Base-by-base conservation (phyloP, 2,329 filamentous ascomycete species). In the Dothiorella sarmentorum region DNA sequence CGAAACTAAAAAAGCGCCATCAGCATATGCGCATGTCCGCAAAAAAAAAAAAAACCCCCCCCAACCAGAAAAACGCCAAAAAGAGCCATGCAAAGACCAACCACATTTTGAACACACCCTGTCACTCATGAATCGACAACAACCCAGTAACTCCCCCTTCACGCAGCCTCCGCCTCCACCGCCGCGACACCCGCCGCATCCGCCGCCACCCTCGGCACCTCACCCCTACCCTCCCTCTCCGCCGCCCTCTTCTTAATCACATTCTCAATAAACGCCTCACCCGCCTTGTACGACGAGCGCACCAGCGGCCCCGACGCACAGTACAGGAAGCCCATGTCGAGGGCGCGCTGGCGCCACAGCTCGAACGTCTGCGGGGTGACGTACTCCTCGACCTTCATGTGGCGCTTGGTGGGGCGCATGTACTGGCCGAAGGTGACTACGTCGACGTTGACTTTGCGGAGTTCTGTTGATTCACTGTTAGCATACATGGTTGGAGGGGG, bases 361-460 rank as follows among this genome's bases (percentile, higher is more conserved):
- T 97, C 93, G 70, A 99, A 99, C 62, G 87, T 86, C 62, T 89
- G 90, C 0, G 94, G 94, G 0, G 91, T 93, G 45, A 99, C 84
- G 72, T 99, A 99, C 73, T 93, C 91, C 69, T 96, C 89, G 29
- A 99, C 94, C 74, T 96, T 88, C 85, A 99, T 93, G 74, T 99
- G 94, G 43, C 93, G 85, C 81, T 97, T 99, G 4, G 94, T 99
- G 1, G 94, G 94, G 10, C 93, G 90, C 94, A 99, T 99, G 79
- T 99, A 99, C 79, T 99, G 94, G n/a, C 94, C 94, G 66, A 99
- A 99, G 0, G 94, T 99, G 60, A 99, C 91, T 11, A 99, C 91
- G 66, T 99, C 94, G 44, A 97, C 92, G 61, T 89, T 80, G 60
- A 85, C 83, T 64, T 86, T 86, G 60, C 94, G 84, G 11, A 99